Base-by-base conservation (phyloP, 139 green algal genomes). In the Edaphochlamys debaryana region DNA sequence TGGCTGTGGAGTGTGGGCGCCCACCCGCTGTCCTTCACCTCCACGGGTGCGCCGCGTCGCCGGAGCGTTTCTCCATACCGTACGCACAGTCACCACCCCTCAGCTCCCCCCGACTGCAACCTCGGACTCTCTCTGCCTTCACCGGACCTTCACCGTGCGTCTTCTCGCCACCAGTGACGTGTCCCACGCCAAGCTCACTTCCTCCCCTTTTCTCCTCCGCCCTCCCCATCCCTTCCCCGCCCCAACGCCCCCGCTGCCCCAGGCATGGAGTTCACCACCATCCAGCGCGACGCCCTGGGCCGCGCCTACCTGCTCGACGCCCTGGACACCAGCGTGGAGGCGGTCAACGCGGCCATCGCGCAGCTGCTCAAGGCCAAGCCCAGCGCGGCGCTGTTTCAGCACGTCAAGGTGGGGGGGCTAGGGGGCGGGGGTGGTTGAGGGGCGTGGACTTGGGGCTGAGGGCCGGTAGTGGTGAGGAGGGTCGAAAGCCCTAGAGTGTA, bases 1-100 rank as follows among this genome's bases (percentile, higher is more conserved):
- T 94, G 91, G 91, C 81, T 92, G 66, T 94, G 91, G 91, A 85
- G 62, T 37, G 87, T 92, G 37, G 91, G 91, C 13, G 67, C 74
- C 0, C 88, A 94, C 79, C 87, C 89, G 7, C 80, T 91, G 48
- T 92, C 86, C 22, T 87, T 89, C 72, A 93, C 89, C 3, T 87
- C 82, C 29, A 79, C 73, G 29, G 89, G 87, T 85, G 71, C 1
- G 72, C 60, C 20, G 17, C 0, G 3, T 29, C 22, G 23, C 4
- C 34, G 40, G 66, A 13, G 27, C 42, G 29, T 42, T n/a, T n/a
- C n/a, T n/a, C n/a, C n/a, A n/a, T n/a, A n/a, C n/a, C n/a, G n/a
- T n/a, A n/a, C n/a, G n/a, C n/a, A n/a, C n/a, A n/a, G n/a, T n/a
- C n/a, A n/a, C n/a, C n/a, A n/a, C n/a, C n/a, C n/a, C n/a, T n/a